Evolutionary conservation across 495 filamentous ascomycete genomes (phyloP).

Genomic region (Daldinia concentrica): DNA sequence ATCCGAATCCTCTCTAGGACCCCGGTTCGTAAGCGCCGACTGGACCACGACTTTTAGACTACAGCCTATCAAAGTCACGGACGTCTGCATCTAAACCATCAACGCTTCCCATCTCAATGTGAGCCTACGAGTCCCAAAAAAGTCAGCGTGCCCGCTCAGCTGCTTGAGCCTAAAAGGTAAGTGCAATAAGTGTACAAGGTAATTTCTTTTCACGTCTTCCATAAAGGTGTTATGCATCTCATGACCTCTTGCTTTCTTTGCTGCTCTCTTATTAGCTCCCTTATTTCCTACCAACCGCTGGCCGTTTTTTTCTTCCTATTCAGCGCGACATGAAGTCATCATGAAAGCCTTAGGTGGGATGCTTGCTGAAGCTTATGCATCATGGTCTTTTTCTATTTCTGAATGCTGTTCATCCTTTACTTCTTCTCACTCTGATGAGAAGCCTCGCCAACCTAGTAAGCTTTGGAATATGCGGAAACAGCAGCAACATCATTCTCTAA

Average conservation of each 20-base stretch:
- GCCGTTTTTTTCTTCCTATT: slow-evolving; percentile 34
- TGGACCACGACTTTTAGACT: slow-evolving; percentile 53
- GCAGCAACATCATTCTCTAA: slow-evolving; percentile 21
- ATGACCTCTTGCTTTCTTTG: slow-evolving; percentile 47
- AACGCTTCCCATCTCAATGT: slow-evolving; percentile 39
- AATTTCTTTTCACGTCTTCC: slow-evolving; percentile 38
- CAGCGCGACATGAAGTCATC: slow-evolving; percentile 43
- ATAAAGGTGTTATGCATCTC: slow-evolving; percentile 40
- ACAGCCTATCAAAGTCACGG: slow-evolving; percentile 57
- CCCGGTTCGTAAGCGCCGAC: slow-evolving; percentile 62
- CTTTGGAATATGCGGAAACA: slow-evolving; percentile 9
- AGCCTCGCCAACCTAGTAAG: slow-evolving; percentile 46
- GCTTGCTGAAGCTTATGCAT: slow-evolving; percentile 51
- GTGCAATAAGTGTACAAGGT: slow-evolving; percentile 36
- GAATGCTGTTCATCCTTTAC: slow-evolving; percentile 52
- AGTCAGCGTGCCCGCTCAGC: slow-evolving; percentile 42
- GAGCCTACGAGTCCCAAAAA: slow-evolving; percentile 41
- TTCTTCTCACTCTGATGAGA: slow-evolving; percentile 49
- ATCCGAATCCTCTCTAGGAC: slow-evolving; percentile 55
- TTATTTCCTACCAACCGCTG: slow-evolving; percentile 44
- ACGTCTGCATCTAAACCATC: slow-evolving; percentile 45
- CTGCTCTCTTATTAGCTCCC: slow-evolving; percentile 21
- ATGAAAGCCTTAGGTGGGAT: slow-evolving; percentile 54
- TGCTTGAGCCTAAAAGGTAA: slow-evolving; percentile 47
- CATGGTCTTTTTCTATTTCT: slow-evolving; percentile 53